Percentiles rank a stretch among this genome's conserved stretches.
These are phyloP conservation scores for Diaporthe citrichinensis DNA, from an alignment of 2,329 filamentous ascomycete genomes.

Conservation along the genomic window DNA sequence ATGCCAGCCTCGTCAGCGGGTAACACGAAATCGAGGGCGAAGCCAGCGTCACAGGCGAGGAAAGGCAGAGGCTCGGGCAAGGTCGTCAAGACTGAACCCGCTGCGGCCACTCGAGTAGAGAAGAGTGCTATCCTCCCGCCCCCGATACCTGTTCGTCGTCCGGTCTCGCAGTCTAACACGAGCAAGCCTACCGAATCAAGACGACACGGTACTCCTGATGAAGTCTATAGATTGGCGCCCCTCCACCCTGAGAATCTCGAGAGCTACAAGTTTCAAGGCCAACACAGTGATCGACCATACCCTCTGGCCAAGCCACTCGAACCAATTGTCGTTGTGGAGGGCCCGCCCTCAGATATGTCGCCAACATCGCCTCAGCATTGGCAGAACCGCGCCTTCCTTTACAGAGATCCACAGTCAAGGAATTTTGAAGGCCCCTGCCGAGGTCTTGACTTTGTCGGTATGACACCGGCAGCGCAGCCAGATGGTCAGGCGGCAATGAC, in stretches of 20 bases:
- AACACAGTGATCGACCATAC: not conserved
- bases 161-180: not conserved
- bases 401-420: slow-evolving; percentile 21
- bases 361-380: slow-evolving; percentile 37
- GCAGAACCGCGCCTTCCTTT: slow-evolving; percentile 35
- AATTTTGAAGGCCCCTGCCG: slow-evolving; percentile 28
- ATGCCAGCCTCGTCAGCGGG: not conserved
- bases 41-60: slow-evolving; percentile 5
- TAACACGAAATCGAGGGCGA: slow-evolving; percentile 23
- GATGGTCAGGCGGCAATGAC: not conserved
- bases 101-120: not conserved
- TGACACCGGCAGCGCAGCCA: not conserved
- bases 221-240: slow-evolving; percentile 8
- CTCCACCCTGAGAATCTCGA: slow-evolving; percentile 27
- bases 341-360: slow-evolving; percentile 39
- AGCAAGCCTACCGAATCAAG: not conserved
- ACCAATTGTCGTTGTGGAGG: slow-evolving; percentile 32
- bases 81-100: slow-evolving; percentile 9
- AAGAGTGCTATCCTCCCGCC: slow-evolving; percentile 17
- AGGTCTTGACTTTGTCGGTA: slow-evolving; percentile 34
- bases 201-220: not conserved
- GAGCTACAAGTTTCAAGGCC: not conserved
- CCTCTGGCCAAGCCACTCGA: slow-evolving; percentile 35
- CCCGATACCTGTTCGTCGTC: slow-evolving; percentile 19
- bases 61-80: slow-evolving; percentile 12